Evolutionary conservation across 2,329 filamentous ascomycete species (phyloP).

Genomic region (Coniella lustricola): DNA sequence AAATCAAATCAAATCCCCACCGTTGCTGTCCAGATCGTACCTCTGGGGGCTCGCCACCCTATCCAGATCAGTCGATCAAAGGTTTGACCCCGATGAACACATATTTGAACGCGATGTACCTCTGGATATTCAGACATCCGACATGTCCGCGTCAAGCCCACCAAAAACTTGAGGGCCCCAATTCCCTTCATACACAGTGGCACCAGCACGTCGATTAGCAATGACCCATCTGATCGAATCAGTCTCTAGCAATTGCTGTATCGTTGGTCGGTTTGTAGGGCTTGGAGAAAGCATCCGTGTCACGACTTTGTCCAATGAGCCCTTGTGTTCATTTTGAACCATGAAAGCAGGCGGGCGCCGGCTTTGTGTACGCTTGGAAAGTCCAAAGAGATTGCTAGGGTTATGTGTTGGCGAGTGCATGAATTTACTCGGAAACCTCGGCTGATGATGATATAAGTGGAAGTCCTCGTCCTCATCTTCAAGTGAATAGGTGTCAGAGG

Average conservation of each 20-base stretch:
- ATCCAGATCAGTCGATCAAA: constrained; percentile 28
- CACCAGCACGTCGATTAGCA: constrained; percentile 69
- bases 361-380: constrained; percentile 42
- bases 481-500: constrained; percentile 13
- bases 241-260: constrained; percentile 64
- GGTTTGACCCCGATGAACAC: constrained; percentile 16
- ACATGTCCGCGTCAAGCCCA: constrained; percentile 51
- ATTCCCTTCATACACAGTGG: constrained; percentile 93
- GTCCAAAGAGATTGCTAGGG: constrained; percentile 38
- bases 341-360: constrained; percentile 77
- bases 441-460: neutral
- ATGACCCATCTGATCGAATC: constrained; percentile 77
- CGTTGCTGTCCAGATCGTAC: constrained; percentile 17
- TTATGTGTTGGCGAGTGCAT: constrained; percentile 23
- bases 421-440: constrained; percentile 19
- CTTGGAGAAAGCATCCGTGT: constrained; percentile 80
- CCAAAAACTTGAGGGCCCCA: constrained; percentile 71
- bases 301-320: constrained; percentile 78
- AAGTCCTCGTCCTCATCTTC: constrained; percentile 10
- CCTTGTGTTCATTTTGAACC: constrained; percentile 63
- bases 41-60: constrained; percentile 17
- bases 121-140: constrained; percentile 37
- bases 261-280: constrained; percentile 64
- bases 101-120: constrained; percentile 15
- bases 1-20: constrained; percentile 16